These are phyloP conservation scores for Globisporangium solare DNA, from an alignment of 352 stramenopile species.

Conservation along the genomic window DNA sequence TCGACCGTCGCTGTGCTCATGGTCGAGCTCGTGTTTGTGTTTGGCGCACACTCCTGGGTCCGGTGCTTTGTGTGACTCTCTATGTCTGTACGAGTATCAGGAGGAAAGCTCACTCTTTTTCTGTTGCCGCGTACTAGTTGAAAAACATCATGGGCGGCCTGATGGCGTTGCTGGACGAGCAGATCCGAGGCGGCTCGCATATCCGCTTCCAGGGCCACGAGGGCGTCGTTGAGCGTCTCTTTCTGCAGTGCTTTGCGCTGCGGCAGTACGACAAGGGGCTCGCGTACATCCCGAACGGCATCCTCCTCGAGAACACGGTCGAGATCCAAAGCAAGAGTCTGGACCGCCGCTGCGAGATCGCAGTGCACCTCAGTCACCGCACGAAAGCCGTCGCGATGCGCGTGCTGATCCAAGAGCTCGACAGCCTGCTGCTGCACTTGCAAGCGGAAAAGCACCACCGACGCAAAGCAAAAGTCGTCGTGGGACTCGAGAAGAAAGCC, in stretches of 20 bases:
- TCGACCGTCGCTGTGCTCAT: conserved; percentile 75
- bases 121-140: conserved; percentile 24
- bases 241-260: conserved; percentile 76
- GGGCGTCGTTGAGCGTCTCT: conserved; percentile 78
- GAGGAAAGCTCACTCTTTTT: no score
- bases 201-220: conserved; percentile 72
- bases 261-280: conserved; percentile 80
- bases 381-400: conserved; percentile 46
- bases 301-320: conserved; percentile 70
- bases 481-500: conserved; percentile 40
- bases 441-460: conserved; percentile 24
- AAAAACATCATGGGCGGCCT: conserved; percentile 85
- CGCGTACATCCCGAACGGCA: conserved; percentile 76
- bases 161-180: conserved; percentile 76
- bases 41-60: conserved; percentile 79
- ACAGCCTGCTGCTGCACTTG: conserved; percentile 43
- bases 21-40: conserved; percentile 74
- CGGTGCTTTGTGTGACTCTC: conserved; percentile 22
- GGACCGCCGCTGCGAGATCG: conserved; percentile 47
- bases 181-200: conserved; percentile 75
- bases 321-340: conserved; percentile 66
- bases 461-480: conserved; percentile 25
- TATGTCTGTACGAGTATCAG: conserved; percentile 1
- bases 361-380: conserved; percentile 51
- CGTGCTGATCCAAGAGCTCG: conserved; percentile 70